Conservation (phyloP, 2,329 filamentous ascomycete species). For the Sporothrix luriei region DNA sequence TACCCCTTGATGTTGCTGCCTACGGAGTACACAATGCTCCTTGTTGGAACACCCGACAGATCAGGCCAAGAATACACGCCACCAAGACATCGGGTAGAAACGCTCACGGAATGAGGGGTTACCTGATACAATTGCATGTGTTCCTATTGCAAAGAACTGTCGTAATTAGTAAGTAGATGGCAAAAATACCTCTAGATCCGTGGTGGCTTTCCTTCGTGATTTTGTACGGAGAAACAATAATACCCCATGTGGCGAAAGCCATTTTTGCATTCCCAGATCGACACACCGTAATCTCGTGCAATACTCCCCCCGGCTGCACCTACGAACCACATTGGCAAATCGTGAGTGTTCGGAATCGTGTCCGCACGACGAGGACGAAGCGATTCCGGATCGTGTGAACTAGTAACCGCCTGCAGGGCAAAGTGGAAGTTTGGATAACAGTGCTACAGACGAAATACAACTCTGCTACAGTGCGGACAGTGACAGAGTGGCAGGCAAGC, state of each 20-base stretch:
- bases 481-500: too few relatives aligned
- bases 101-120: constrained; percentile 12
- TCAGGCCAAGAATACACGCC: constrained; percentile 9
- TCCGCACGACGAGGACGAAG: not conserved
- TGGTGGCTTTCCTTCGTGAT: not conserved
- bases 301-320: not conserved
- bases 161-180: not conserved
- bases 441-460: not conserved
- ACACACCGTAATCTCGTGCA: not conserved
- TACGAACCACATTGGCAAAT: not conserved
- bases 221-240: too few relatives aligned
- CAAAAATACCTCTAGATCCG: not conserved
- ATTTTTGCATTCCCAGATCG: not conserved
- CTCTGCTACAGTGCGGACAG: not conserved
- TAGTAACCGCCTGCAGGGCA: not conserved
- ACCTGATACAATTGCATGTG: not conserved
- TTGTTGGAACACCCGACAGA: too few relatives aligned
- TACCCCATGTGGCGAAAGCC: too few relatives aligned
- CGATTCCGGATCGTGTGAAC: not conserved
- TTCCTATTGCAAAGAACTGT: not conserved
- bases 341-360: not conserved
- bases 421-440: not conserved
- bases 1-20: not conserved
- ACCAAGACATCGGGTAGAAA: not conserved
- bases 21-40: too few relatives aligned